Evolutionary conservation across 495 filamentous ascomycete genomes (phyloP).

Genomic region (Penicillium psychrofluorescens): DNA sequence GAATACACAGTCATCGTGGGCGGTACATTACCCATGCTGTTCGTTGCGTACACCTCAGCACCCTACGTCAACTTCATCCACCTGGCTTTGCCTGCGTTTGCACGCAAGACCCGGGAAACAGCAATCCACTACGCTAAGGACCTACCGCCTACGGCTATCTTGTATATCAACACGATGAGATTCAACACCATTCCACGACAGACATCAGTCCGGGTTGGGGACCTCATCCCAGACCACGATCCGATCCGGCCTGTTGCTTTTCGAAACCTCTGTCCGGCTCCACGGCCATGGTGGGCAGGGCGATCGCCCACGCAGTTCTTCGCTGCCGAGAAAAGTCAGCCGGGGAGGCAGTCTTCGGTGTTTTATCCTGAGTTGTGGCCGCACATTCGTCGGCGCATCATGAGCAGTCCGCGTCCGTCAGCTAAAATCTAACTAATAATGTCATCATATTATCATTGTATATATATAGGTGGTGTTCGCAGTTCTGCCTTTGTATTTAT

Average conservation of each 20-base stretch:
- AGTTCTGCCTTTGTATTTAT: too few species aligned
- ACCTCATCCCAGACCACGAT: conserved; percentile 26
- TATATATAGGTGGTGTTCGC: too few species aligned
- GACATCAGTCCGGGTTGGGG: conserved; percentile 31
- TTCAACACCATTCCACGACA: conserved; percentile 39
- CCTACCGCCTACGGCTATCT: conserved; percentile 52
- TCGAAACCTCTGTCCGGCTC: conserved; percentile 23
- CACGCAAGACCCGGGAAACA: conserved; percentile 59
- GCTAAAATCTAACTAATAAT: too few species aligned
- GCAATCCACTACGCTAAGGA: conserved; percentile 57
- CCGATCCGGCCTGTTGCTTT: conserved; percentile 33
- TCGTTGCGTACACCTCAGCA: conserved; percentile 54
- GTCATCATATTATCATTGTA: too few species aligned
- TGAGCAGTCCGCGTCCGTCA: conserved; percentile 5
- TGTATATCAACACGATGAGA: conserved; percentile 68
- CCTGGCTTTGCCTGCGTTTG: conserved; percentile 59
- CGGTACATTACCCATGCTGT: conserved; percentile 58
- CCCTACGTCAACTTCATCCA: conserved; percentile 71
- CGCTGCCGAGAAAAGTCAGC: conserved; percentile 23
- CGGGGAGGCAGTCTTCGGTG: conserved; percentile 24
- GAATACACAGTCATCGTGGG: conserved; percentile 42
- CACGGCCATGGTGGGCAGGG: conserved; percentile 27
- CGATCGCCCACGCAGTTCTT: conserved; percentile 27
- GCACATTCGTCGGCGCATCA: conserved; percentile 31
- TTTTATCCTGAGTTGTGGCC: conserved; percentile 41